Base-by-base conservation (phyloP, 176 grass and related monocot species). In the Typha latifolia region DNA sequence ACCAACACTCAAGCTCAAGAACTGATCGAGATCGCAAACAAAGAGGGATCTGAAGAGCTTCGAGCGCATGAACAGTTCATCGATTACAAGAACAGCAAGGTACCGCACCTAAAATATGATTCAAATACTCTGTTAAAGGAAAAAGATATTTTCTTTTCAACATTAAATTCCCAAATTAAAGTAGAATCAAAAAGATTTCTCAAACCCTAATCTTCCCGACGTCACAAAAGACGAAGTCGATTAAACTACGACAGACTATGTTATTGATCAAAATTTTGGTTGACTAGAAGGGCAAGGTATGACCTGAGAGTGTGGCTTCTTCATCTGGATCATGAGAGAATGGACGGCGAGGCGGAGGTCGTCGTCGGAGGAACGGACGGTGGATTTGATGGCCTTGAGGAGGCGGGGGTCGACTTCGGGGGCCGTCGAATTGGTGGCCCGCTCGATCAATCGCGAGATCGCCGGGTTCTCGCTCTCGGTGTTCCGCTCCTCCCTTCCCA, bases 1-100 rank as follows among this genome's bases (percentile, higher is more conserved):
- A 47, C 85, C 93, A 14, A 97, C 69, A 68, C 80, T 84, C 34
- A 91, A 75, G 32, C 74, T 86, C 79, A 97, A 49, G 75, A 92
- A 86, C 11, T 80, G 72, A 18, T 96, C 93, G 23, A 96, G 81
- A 64, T 61, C 66, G 63, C 73, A 78, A 1, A 87, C 57, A 6
- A 96, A 79, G 32, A 84, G 74, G 49, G 85, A 70, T 47, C 83
- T 84, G 75, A 97, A 97, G 59, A 97, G 82, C 63, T 87, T 92
- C 13, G 85, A 97, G 23, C 88, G 72, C 85, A 92, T 92, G 81
- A 97, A 97, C 55, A 97, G 81, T 67, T 92, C 93, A 72, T 97
- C 88, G 22, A 85, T 49, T 74, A 89, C 82, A 70, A 73, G 82
- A 67, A 89, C 78, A 22, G 88, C 74, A 22, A 92, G 88, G 49